Evolutionary conservation across 2,329 filamentous ascomycete genomes (phyloP).

Genomic region (Pseudopyricularia javanii): DNA sequence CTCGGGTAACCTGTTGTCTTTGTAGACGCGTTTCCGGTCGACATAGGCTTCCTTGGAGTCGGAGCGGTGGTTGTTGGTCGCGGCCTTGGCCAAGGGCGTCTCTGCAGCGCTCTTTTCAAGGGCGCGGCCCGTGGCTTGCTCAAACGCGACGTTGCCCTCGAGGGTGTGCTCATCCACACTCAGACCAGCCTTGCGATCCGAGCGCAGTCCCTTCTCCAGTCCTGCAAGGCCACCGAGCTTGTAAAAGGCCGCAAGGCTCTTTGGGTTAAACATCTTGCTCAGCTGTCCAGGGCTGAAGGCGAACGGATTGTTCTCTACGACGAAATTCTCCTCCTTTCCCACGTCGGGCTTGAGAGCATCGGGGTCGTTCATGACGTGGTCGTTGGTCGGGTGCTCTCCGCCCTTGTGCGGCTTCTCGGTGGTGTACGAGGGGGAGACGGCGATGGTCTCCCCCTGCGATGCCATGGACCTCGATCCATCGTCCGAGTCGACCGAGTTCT

Average conservation of each 20-base stretch:
- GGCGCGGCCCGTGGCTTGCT: too few species aligned
- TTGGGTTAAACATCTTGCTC: slow-evolving; percentile 69
- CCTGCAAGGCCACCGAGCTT: slow-evolving; percentile 62
- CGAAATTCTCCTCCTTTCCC: slow-evolving; percentile 58
- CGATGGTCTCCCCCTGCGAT: slow-evolving; percentile 51
- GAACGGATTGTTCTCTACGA: slow-evolving; percentile 56
- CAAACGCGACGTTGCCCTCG: slow-evolving; percentile 55
- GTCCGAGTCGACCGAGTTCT: slow-evolving; percentile 59
- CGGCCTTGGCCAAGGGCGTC: slow-evolving; percentile 8
- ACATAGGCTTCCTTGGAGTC: not conserved
- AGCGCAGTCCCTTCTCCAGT: slow-evolving; percentile 60
- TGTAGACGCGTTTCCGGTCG: slow-evolving; percentile 3
- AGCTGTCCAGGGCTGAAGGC: slow-evolving; percentile 63
- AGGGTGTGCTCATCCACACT: slow-evolving; percentile 55
- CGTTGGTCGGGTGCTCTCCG: slow-evolving; percentile 23
- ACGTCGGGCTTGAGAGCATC: slow-evolving; percentile 58
- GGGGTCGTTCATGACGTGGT: slow-evolving; percentile 49
- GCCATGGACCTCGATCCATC: slow-evolving; percentile 46
- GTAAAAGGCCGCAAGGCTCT: slow-evolving; percentile 62
- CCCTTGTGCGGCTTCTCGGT: slow-evolving; percentile 25
- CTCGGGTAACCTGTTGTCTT: not conserved
- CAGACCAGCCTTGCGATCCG: slow-evolving; percentile 51
- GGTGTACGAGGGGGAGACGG: slow-evolving; percentile 32
- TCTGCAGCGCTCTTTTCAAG: too few species aligned
- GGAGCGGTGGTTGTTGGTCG: not conserved